phyloP scores from a whole-genome alignment of 2,329 filamentous ascomycete species.

The Neofusicoccum umdonicola region DNA sequence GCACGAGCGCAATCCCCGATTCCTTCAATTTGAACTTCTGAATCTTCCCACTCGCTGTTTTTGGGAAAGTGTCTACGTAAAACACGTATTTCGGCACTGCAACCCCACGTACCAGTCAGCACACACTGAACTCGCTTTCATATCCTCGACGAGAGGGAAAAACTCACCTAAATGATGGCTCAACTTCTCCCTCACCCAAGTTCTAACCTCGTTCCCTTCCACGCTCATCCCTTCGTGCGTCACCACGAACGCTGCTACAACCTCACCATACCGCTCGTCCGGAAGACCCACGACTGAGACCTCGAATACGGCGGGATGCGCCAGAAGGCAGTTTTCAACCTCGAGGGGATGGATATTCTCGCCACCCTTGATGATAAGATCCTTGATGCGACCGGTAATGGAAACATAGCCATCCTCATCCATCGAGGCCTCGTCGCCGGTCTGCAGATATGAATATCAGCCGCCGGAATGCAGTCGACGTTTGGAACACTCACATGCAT shows the following conservation, averaged over 20 bases:
- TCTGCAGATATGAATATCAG: conserved; percentile 45
- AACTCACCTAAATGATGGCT: conserved; percentile 66
- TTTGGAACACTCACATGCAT: conserved; percentile 58
- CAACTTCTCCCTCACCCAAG: conserved; percentile 70
- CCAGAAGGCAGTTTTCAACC: conserved; percentile 82
- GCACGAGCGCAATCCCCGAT: conserved; percentile 54
- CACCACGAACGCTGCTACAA: conserved; percentile 80
- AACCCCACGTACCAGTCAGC: conserved; percentile 2
- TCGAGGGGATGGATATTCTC: conserved; percentile 96
- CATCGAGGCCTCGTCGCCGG: conserved; percentile 87
- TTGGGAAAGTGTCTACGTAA: conserved; percentile 67
- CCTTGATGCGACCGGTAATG: conserved; percentile 91
- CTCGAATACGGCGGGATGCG: conserved; percentile 68
- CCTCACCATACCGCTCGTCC: conserved; percentile 80
- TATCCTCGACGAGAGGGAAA: background rate
- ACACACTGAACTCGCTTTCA: background rate
- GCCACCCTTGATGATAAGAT: conserved; percentile 89
- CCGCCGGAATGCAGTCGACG: too few relatives aligned
- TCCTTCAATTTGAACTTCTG: conserved; percentile 87
- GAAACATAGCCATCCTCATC: conserved; percentile 77
- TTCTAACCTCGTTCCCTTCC: conserved; percentile 59
- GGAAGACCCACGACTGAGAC: conserved; percentile 81
- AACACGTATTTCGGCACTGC: conserved; percentile 84
- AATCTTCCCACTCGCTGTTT: conserved; percentile 95
- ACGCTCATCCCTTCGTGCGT: conserved; percentile 43